phyloP scores from a whole-genome alignment of 1,284 basidiomycete species.

The Cyathus pygmaeus region DNA sequence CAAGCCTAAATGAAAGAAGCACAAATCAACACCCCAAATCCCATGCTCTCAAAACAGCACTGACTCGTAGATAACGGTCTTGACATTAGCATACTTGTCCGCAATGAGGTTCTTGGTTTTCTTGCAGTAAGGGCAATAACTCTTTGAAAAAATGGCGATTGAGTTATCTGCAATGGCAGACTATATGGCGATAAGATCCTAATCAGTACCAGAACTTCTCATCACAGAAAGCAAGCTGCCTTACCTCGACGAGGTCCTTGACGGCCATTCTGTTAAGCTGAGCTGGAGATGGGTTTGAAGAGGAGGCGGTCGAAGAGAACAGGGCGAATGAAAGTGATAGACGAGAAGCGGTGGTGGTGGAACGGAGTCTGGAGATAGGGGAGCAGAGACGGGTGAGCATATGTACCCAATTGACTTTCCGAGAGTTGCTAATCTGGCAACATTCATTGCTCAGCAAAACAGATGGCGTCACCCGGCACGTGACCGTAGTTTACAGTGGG shows the following conservation, averaged over 20 bases:
- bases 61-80: conserved; percentile 68
- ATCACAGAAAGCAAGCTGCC: conserved; percentile 7
- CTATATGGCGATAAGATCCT: conserved; percentile 41
- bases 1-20: conserved; percentile 40
- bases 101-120: conserved; percentile 67
- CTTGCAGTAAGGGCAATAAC: conserved; percentile 69
- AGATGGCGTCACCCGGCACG: conserved; percentile 3
- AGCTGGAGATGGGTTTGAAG: conserved; percentile 22
- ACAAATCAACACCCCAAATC: background rate
- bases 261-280: conserved; percentile 46
- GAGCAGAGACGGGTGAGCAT: conserved; percentile 39
- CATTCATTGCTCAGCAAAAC: background rate
- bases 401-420: background rate
- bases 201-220: background rate
- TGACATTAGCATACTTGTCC: conserved; percentile 57
- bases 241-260: conserved; percentile 53
- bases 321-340: conserved; percentile 27
- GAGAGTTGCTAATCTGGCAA: background rate
- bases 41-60: conserved; percentile 26
- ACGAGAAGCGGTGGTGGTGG: conserved; percentile 13
- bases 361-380: conserved; percentile 17
- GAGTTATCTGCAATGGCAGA: conserved; percentile 63
- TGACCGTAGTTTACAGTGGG: background rate
- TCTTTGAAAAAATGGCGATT: conserved; percentile 79
- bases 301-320: conserved; percentile 34